These are phyloP conservation scores for Mycena floridula DNA, from an alignment of 768 basidiomycete species.

Conservation along the genomic window DNA sequence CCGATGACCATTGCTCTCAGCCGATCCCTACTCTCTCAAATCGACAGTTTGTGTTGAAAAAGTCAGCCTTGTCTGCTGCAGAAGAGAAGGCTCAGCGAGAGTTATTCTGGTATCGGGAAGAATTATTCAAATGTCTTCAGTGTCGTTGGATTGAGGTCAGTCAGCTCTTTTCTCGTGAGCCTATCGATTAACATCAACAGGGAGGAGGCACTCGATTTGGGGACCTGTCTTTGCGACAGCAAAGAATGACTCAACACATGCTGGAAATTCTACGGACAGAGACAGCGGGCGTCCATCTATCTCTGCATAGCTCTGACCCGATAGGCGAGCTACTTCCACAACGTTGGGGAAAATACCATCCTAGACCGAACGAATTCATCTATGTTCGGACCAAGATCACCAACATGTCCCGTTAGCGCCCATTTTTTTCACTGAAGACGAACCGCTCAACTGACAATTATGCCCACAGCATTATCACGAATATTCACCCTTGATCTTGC, in stretches of 20 bases:
- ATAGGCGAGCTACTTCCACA: slow-evolving; percentile 16
- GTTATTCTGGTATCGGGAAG: slow-evolving; percentile 95
- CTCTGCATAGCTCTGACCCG: slow-evolving; percentile 30
- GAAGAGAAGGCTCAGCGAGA: slow-evolving; percentile 67
- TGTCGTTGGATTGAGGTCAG: slow-evolving; percentile 86
- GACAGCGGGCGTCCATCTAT: slow-evolving; percentile 52
- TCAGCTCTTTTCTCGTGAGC: neutral
- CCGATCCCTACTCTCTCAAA: slow-evolving; percentile 84
- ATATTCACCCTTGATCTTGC: slow-evolving; percentile 49
- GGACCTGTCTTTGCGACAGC: slow-evolving; percentile 68
- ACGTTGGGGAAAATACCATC: slow-evolving; percentile 39
- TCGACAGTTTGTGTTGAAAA: slow-evolving; percentile 86
- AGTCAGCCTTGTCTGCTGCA: slow-evolving; percentile 50
- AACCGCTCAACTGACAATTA: slow-evolving; percentile 1
- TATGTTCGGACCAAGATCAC: slow-evolving; percentile 50
- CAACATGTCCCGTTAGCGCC: slow-evolving; percentile 61
- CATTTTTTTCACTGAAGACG: neutral
- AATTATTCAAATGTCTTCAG: slow-evolving; percentile 61
- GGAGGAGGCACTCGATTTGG: slow-evolving; percentile 75
- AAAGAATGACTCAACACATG: slow-evolving; percentile 75
- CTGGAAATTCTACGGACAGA: slow-evolving; percentile 71
- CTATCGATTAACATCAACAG: slow-evolving; percentile 34
- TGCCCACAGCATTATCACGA: slow-evolving; percentile 39
- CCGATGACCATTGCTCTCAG: slow-evolving; percentile 47
- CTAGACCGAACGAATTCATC: slow-evolving; percentile 56